A percentile compares a stretch with the other conserved stretches of the same genome.
Evolutionary conservation across 495 filamentous ascomycete species (phyloP).

Genomic region (Thermochaetoides thermophila): DNA sequence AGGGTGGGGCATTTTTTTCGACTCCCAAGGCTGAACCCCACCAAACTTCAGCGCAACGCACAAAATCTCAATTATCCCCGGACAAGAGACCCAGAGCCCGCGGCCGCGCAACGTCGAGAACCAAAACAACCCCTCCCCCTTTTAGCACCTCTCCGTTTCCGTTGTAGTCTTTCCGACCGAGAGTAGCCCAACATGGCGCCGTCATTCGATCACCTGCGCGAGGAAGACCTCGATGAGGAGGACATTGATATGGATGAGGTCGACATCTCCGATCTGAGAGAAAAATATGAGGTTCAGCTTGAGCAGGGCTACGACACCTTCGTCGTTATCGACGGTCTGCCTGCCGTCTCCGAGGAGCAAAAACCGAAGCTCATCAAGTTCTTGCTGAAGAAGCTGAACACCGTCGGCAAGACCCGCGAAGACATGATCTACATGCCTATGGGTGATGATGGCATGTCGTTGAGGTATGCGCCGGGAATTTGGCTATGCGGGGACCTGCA

Average conservation of each 20-base stretch:
- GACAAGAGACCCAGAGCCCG: conserved; percentile 8
- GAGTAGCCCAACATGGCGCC: conserved; percentile 44
- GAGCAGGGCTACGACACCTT: conserved; percentile 94
- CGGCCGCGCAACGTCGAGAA: conserved; percentile 10
- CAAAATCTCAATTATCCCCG: conserved; percentile 22
- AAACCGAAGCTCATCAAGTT: conserved; percentile 88
- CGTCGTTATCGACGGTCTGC: conserved; percentile 86
- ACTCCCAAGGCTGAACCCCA: conserved; percentile 17
- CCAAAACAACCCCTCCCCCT: too few species aligned
- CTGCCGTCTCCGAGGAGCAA: conserved; percentile 66
- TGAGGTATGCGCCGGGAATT: conserved; percentile 44
- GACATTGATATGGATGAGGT: conserved; percentile 85
- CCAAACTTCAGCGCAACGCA: conserved; percentile 17
- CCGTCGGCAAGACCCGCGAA: conserved; percentile 69
- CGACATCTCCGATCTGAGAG: conserved; percentile 84
- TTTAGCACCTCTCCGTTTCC: too few species aligned
- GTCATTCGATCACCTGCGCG: conserved; percentile 41
- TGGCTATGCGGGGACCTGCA: too few species aligned
- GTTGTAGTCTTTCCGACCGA: too few species aligned
- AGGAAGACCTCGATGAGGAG: conserved; percentile 68
- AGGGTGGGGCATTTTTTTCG: conserved; percentile 22
- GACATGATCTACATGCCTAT: conserved; percentile 88
- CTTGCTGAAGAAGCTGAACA: conserved; percentile 75
- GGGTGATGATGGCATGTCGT: conserved; percentile 61
- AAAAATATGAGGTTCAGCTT: conserved; percentile 85